These are phyloP conservation scores for Lotmaria passim DNA, from an alignment of 208 protist species.

Conservation along the genomic window DNA sequence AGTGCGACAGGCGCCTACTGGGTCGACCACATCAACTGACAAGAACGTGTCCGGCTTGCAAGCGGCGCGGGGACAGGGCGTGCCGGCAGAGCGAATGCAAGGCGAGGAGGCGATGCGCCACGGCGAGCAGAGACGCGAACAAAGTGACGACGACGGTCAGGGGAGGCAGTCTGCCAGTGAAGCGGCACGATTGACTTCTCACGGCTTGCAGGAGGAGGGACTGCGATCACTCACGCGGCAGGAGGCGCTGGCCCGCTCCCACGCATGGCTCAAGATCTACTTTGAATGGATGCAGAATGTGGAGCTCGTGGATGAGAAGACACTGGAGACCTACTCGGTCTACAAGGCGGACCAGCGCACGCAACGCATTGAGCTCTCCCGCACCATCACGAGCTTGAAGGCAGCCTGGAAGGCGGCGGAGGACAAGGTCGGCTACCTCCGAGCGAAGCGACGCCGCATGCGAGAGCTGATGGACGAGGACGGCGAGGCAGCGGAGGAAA, in stretches of 20 bases:
- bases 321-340: slow-evolving; percentile 64
- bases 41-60: not conserved
- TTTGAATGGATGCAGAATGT: slow-evolving; percentile 82
- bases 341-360: slow-evolving; percentile 73
- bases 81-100: slow-evolving; percentile 10
- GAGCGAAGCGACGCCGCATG: slow-evolving; percentile 74
- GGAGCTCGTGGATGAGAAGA: slow-evolving; percentile 66
- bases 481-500: slow-evolving; percentile 60
- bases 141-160: not conserved
- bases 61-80: not conserved
- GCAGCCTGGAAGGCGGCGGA: slow-evolving; percentile 48
- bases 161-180: slow-evolving; percentile 3
- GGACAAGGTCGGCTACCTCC: slow-evolving; percentile 70
- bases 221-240: slow-evolving; percentile 52
- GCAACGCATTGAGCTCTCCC: slow-evolving; percentile 80
- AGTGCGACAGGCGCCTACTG: not conserved
- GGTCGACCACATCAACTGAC: not conserved
- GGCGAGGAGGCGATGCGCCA: slow-evolving; percentile 22
- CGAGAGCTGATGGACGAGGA: slow-evolving; percentile 70
- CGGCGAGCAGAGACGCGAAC: slow-evolving; percentile 10
- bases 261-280: slow-evolving; percentile 73
- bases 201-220: slow-evolving; percentile 21
- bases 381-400: slow-evolving; percentile 50
- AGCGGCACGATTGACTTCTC: not conserved
- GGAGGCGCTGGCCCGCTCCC: slow-evolving; percentile 67